Evolutionary conservation across 2,329 filamentous ascomycete species (phyloP).

Genomic region (Aspergillus latus): DNA sequence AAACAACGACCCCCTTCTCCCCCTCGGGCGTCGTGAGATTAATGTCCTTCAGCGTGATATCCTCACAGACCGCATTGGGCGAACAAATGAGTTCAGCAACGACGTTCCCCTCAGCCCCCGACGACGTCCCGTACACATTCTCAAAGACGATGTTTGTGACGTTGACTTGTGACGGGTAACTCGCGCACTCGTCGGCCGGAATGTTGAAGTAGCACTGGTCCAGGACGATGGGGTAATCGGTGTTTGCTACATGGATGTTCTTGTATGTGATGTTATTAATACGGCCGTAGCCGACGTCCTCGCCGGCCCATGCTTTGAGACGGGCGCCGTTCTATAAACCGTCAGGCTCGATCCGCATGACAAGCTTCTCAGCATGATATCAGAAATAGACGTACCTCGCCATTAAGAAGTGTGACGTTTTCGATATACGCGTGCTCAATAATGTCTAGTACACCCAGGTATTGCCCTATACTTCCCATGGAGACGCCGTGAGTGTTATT

Average conservation of each 20-base stretch:
- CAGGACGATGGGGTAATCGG: conserved; percentile 58
- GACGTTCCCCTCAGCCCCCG: conserved; percentile 55
- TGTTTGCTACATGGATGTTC: conserved; percentile 60
- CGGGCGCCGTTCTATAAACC: conserved; percentile 54
- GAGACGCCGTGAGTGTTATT: conserved; percentile 59
- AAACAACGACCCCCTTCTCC: conserved; percentile 48
- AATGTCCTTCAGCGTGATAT: conserved; percentile 57
- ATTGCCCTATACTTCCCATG: conserved; percentile 61
- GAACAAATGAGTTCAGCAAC: conserved; percentile 59
- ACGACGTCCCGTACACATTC: conserved; percentile 59
- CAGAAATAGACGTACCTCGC: conserved; percentile 33
- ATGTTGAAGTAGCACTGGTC: conserved; percentile 65
- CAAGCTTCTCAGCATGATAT: too few relatives aligned
- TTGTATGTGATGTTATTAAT: conserved; percentile 64
- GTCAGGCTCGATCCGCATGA: neutral
- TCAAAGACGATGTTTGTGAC: conserved; percentile 60
- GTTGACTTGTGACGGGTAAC: conserved; percentile 58
- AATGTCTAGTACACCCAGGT: conserved; percentile 54
- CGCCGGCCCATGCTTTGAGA: conserved; percentile 62
- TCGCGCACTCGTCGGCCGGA: conserved; percentile 51
- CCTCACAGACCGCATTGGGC: conserved; percentile 57
- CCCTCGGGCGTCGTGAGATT: conserved; percentile 54
- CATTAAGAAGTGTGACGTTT: conserved; percentile 58
- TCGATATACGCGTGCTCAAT: conserved; percentile 60
- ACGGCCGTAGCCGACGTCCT: conserved; percentile 58